Base-by-base conservation (phyloP, 2,329 filamentous ascomycete genomes). In the Colletotrichum coccodes region DNA sequence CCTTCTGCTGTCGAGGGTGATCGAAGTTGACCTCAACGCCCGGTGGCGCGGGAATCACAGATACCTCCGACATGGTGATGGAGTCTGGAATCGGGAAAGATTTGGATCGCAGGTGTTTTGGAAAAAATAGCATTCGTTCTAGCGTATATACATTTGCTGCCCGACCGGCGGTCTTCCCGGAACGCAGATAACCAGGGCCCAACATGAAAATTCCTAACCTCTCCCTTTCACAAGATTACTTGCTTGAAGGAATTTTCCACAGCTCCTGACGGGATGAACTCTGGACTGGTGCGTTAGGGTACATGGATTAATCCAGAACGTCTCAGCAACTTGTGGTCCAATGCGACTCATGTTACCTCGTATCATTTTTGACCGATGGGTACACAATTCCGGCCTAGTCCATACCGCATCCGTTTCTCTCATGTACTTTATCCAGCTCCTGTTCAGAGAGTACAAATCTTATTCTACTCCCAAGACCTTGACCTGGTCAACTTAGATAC, bases 21-120 rank as follows among this genome's bases (percentile, higher is more conserved):
- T 71, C 71, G 49, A 78, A 76, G 49, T 77, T 58, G 54, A 76
- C 73, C 8, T 71, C 70, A 26, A 75, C 75, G 53, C 71, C 73
- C 26, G 70, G 70, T 14, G 70, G 61, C 58, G 63, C 54, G 8
- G 50, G 52, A 14, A 71, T 36, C 28, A 34, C 38, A 11, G 60
- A 42, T 2, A 28, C 26, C 44, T 60, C 57, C 2, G 57, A 49
- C 57, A 60, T 62, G 47, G 7, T 36, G 49, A 18, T 46, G 14
- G 1, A 36, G 28, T 9, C 3, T 23, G 28, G 26, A 18, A 12
- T 44, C 38, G 18, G 9, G 38, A 46, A 4, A 21, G 30, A 58
- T 12, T 11, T 44, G 26, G 18, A 16, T 8, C 23, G n/a, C 42
- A n/a, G n/a, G n/a, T n/a, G n/a, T n/a, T n/a, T n/a, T 23, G n/a